Evolutionary conservation across 1,139 yeast genomes (phyloP).

Genomic region (Zygosaccharomyces pseudobailii): DNA sequence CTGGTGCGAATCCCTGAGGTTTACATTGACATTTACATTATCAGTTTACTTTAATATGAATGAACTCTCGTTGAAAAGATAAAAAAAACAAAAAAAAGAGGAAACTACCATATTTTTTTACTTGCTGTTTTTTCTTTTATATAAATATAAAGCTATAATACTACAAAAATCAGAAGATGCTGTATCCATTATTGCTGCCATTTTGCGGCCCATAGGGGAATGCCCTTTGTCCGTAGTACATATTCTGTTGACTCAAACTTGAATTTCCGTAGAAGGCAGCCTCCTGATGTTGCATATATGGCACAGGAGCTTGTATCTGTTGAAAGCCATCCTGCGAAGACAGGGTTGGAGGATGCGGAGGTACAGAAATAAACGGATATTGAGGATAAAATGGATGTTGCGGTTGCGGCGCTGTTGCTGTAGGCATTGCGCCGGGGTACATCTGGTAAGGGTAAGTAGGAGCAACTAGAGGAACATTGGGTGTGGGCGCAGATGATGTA

Average conservation of each 20-base stretch:
- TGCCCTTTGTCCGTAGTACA: conserved; percentile 1
- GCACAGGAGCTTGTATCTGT: conserved; percentile 2
- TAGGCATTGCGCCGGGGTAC: conserved; percentile 2
- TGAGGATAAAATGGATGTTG: conserved; percentile 1
- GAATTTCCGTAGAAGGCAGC: background rate
- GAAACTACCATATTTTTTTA: background rate
- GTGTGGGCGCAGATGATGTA: background rate
- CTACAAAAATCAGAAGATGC: conserved; percentile 1
- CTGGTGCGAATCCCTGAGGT: conserved; percentile 5
- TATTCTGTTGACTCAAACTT: background rate
- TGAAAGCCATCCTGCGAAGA: background rate
- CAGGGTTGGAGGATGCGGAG: background rate
- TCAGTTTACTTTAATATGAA: background rate
- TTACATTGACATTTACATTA: background rate
- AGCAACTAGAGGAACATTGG: background rate
- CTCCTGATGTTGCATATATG: conserved; percentile 1
- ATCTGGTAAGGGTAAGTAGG: conserved; percentile 1
- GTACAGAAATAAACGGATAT: conserved; percentile 1
- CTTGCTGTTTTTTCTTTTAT: background rate
- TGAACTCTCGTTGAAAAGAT: background rate
- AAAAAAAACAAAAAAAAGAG: background rate
- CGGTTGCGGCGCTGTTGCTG: conserved; percentile 4
- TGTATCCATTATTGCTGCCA: background rate
- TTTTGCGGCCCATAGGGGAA: conserved; percentile 1
- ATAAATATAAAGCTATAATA: background rate